Evolutionary conservation across 768 basidiomycete species (phyloP), one percentile per base, ranked within the genome.

Genomic region (Asterophora parasitica): DNA sequence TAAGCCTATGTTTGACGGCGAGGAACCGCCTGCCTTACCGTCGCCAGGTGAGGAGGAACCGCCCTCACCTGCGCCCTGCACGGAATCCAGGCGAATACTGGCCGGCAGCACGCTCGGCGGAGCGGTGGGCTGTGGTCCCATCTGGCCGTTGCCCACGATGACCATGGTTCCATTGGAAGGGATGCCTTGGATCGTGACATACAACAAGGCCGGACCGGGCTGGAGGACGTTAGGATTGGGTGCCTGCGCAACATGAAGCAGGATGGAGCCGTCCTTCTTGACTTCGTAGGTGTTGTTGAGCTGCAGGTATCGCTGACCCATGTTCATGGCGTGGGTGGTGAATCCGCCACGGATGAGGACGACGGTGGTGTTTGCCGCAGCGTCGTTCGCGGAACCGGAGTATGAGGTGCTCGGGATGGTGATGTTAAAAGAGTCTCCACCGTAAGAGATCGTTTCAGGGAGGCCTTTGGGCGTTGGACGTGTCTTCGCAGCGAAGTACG

Each of bases 261-360:
- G 78, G 54, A 90, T 83, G 13, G 83, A 80, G 15, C 88, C 85
- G 53, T 92, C 81, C n/a, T 59, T 63, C 61, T 88, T 80, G 47
- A 92, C 86, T 0, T 82, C 86, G 70, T 84, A 95, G 0, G 92
- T 88, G 59, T 78, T 86, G 64, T 93, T 85, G 45, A 96, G 79
- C 67, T 94, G 82, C 48, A 94, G 58, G 46, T 74, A 76, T 3
- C 92, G 77, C 65, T 92, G 88, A 0, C 87, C 87, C 85, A 89
- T 90, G 69, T 88, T 90, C 86, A 89, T 88, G 30, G 78, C 86
- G 57, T 90, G 88, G 0, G 88, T 89, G 3, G 88, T 83, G 71
- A 85, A 89, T 0, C 94, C 94, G 4, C 81, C 76, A n/a, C 95
- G 88, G 20, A 87, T 71, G 50, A 97, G 66, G 28, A 82, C 83